Conservation (phyloP, 306 rosid genomes). For the Malus asiatica region DNA sequence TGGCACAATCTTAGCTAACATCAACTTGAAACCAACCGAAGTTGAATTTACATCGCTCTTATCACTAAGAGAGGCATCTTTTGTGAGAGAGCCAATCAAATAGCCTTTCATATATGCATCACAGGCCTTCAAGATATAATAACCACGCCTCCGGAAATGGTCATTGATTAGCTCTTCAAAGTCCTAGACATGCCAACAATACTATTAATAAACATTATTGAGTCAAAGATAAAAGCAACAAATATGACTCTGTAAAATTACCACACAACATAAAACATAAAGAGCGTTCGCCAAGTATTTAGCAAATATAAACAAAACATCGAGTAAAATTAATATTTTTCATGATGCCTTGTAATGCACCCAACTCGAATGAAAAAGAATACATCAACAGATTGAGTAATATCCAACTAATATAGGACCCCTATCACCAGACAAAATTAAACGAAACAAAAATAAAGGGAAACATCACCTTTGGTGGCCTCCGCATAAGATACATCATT, state of each 20-base stretch:
- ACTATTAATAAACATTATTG: background rate
- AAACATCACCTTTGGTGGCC: conserved; percentile 74
- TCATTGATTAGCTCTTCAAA: conserved; percentile 70
- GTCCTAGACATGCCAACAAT: conserved; percentile 45
- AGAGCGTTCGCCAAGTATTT: background rate
- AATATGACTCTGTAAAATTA: background rate
- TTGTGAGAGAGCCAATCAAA: conserved; percentile 69
- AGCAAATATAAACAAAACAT: background rate
- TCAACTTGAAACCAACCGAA: conserved; percentile 91
- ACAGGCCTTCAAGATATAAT: conserved; percentile 88
- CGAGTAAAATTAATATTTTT: background rate
- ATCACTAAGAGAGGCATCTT: conserved; percentile 58
- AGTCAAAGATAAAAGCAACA: background rate
- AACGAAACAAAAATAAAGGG: background rate
- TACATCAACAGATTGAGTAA: background rate
- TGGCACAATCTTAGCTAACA: conserved; percentile 79
- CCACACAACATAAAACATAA: background rate
- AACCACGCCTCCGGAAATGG: conserved; percentile 84
- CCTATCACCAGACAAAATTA: background rate
- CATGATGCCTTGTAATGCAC: background rate
- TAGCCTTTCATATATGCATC: conserved; percentile 88
- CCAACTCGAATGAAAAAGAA: background rate
- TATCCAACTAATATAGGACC: background rate
- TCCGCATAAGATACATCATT: conserved; percentile 88
- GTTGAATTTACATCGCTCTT: conserved; percentile 61